Base-by-base conservation (phyloP, 2,329 filamentous ascomycete species). In the Penicillium sp. region DNA sequence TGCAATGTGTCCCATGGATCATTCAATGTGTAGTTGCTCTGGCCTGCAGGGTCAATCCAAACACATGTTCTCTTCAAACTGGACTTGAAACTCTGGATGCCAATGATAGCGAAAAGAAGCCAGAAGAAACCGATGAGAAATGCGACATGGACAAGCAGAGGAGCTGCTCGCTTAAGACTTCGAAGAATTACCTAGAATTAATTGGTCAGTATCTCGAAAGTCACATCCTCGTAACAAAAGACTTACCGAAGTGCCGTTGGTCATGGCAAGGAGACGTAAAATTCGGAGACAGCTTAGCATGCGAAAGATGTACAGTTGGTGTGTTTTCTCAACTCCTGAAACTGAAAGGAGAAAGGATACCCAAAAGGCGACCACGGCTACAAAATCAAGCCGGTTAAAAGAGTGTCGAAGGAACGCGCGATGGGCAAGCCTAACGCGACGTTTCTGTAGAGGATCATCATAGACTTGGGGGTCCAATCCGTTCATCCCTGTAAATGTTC, bases 211-310 rank as follows among this genome's bases (percentile, higher is more conserved):
- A 38, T 35, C 8, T 46, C 13, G 41, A n/a, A 31, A 23, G 3
- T 9, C 17, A 54, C 9, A 29, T 56, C 42, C 3, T 48, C 29
- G 27, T 8, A 46, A 41, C 8, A n/a, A 4, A 45, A 40, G 46
- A 78, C 87, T 80, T 82, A 92, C 89, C 53, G 93, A 89, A 56
- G 95, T 99, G 66, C 94, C 94, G 66, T 92, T 93, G 1, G 94
- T 99, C 51, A 99, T 84, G 50, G 91, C 89, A 21, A 99, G 81
- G n/a, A 99, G 82, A 59, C 94, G 86, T 63, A 99, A 78, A 63
- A 99, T 97, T 45, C 95, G 90, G 62, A 99, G 82, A 75, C 92
- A 97, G 70, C 93, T 96, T 59, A 99, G 81, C 95, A 99, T 99
- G 56, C 91, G 88, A 74, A 99, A 99, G 8, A 97, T 84, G 67